A percentile compares a stretch with the other conserved stretches of the same genome.
Conservation (phyloP, 805 yeast species). For the Yarrowia sp. region DNA sequence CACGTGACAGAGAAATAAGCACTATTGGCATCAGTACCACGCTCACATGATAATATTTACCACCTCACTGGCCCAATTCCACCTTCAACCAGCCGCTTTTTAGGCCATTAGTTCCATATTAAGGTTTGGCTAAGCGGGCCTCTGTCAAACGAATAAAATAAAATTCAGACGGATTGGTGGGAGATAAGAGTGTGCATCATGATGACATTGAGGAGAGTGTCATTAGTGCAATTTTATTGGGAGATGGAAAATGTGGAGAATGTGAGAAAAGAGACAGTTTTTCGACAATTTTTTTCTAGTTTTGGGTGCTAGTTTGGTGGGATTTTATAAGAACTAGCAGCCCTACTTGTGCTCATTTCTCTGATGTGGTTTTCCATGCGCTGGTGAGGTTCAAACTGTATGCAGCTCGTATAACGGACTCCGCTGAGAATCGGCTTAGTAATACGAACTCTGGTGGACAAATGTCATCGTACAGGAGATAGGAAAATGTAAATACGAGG, state of each 20-base stretch:
- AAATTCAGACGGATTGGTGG: slow-evolving; percentile 3
- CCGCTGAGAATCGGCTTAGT: too few relatives aligned
- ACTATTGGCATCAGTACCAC: background rate
- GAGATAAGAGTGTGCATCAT: too few relatives aligned
- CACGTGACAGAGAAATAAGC: background rate
- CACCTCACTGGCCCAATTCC: background rate
- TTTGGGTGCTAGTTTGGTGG: too few relatives aligned
- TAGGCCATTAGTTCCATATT: background rate
- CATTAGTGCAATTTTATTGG: too few relatives aligned
- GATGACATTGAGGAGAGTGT: too few relatives aligned
- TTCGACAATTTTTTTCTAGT: too few relatives aligned
- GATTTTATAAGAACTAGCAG: too few relatives aligned
- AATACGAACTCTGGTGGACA: too few relatives aligned
- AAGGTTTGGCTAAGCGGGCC: background rate
- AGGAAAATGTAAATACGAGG: background rate
- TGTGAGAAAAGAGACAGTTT: background rate
- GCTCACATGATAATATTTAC: background rate
- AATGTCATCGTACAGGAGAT: too few relatives aligned
- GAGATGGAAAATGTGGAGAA: too few relatives aligned
- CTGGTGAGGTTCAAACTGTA: background rate
- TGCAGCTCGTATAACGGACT: background rate
- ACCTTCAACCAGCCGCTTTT: background rate
- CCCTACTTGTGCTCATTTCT: too few relatives aligned
- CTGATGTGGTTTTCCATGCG: too few relatives aligned
- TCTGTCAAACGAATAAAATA: background rate